Base-by-base conservation (phyloP, 2,329 filamentous ascomycete genomes). In the Atkinsonella texensis region DNA sequence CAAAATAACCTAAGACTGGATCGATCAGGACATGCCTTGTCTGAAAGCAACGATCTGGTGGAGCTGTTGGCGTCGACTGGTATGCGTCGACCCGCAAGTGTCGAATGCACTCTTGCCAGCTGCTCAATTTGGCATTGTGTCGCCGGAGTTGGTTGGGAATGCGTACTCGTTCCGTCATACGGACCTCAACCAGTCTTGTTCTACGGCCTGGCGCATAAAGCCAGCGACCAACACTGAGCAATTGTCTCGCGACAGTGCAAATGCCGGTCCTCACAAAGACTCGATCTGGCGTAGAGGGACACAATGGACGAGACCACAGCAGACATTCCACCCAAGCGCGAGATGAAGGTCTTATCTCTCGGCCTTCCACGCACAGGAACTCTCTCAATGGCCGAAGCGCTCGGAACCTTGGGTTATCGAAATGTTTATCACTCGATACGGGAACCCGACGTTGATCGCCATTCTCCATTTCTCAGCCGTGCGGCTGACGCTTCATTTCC, bases 341-440 rank as follows among this genome's bases (percentile, higher is more conserved):
- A 47, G 35, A 47, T 47, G 45, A 35, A 47, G 11, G 59, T 67
- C 40, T 60, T 67, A 11, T 54, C 58, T 1, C 54, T 67, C 0
- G 65, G 65, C 6, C 59, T 66, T 7, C 57, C 60, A 1, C 62
- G 64, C 9, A 67, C 66, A 2, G 66, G 64, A 7, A 60, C 63
- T 17, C 61, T 62, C 1, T 69, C 67, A n/a, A 62, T 69, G 41
- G 58, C 60, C 1, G 54, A 62, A 8, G 66, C 67, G 1, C 62
- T 68, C 38, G 57, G 56, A 0, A 57, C 60, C 2, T 56, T 68
- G 0, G 65, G 65, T 50, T 68, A 67, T 53, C 46, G 62, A 6
- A 57, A 63, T 42, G 65, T 67, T 7, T 62, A 65, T 49, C 66
- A 68, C 42, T 59, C 58, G 6, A 49, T 61, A 46, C 54, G 61